Evolutionary conservation across 2,329 filamentous ascomycete genomes (phyloP), one percentile per base, ranked within the genome.

Genomic region (Pseudopyrenochaeta lycopersici): DNA sequence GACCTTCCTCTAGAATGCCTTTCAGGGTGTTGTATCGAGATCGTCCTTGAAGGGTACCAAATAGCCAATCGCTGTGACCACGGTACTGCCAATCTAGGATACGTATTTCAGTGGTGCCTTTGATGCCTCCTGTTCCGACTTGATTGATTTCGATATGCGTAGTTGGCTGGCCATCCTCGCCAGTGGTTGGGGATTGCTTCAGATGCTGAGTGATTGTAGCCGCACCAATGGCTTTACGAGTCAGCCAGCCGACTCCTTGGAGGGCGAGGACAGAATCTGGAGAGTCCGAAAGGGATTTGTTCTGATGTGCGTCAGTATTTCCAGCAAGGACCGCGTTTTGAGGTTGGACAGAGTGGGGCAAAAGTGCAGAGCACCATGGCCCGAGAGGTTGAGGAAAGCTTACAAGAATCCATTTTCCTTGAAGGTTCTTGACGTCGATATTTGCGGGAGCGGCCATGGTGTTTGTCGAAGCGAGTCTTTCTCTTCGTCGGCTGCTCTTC

Each of bases 41-140:
- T 55, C 81, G 82, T 52, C 89, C 90, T 46, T 80, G 79, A 58
- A 95, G 83, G 49, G 77, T 79, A 53, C 92, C 92, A 73, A 96
- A 97, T 62, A 96, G 84, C 81, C 87, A 88, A 80, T 97, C 92
- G 20, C 78, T 79, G 80, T 93, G 90, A 58, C 85, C 83, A 64
- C 89, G 87, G 49, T 77, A 82, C 20, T 76, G 72, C 78, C 82
- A 87, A 70, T 89, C 82, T 2, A 89, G 74, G 1, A 70, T 76
- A 42, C 88, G 83, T 7, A 76, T 68, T 71, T 90, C 88, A 15
- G 77, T 77, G 15, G 83, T 92, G 66, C 86, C 88, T 68, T 85
- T 85, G 59, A 96, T 80, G 49, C 88, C 89, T 54, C 88, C 91
- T 7, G 89, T 90, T 32, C 85, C 81, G 41, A 84, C 80, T 78